phyloP scores from a whole-genome alignment of 2,329 filamentous ascomycete genomes.

The Ceratocystis papillata region DNA sequence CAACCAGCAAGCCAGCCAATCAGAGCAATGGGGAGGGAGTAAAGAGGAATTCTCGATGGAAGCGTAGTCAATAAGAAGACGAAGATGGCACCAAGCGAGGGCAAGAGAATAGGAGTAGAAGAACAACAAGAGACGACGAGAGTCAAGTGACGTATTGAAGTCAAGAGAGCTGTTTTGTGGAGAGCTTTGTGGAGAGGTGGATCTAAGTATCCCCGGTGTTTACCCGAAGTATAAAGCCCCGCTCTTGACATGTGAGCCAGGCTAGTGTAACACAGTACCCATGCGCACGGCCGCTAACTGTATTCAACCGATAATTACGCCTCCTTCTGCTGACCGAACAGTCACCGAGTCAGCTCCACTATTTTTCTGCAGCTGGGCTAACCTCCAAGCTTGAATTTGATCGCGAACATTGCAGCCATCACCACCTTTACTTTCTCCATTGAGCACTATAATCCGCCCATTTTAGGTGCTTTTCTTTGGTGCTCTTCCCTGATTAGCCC shows the following conservation, averaged over 20 bases:
- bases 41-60: neutral
- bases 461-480: no score
- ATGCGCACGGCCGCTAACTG: neutral
- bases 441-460: neutral
- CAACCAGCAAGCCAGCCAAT: neutral
- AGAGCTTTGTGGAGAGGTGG: neutral
- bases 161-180: neutral
- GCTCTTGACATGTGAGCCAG: neutral
- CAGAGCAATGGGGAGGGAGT: neutral
- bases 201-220: neutral
- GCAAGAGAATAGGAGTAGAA: neutral
- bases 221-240: neutral
- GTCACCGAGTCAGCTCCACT: neutral
- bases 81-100: neutral
- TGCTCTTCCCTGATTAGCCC: no score
- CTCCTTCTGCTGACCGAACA: neutral
- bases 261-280: neutral
- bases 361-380: slow-evolving; percentile 5
- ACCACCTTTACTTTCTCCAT: neutral
- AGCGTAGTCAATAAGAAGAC: neutral
- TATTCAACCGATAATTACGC: neutral
- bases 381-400: slow-evolving; percentile 1
- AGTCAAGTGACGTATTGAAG: neutral
- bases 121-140: neutral
- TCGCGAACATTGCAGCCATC: neutral